Base-by-base conservation (phyloP, 257 asterid species). In the Ajuga chamaepitys region DNA sequence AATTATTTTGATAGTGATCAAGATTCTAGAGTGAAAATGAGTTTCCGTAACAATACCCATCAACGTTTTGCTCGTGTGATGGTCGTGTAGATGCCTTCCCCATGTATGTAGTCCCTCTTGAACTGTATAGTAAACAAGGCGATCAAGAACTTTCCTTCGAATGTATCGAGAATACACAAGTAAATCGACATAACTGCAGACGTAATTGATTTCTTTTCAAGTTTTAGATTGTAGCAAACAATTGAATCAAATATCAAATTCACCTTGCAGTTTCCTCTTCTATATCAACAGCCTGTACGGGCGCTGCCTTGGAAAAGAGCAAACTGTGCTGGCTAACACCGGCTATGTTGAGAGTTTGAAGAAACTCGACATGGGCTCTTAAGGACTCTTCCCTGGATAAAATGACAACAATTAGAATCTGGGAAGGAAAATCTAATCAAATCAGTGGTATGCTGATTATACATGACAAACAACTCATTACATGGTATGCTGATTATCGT, bases 251-350 rank as follows among this genome's bases (percentile, higher is more conserved):
- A 56, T 34, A 62, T 38, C 56, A 62, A 8, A 48, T 62, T 68
- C 63, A 89, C 98, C 85, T 81, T 77, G 32, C 59, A 30, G 48
- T 73, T 67, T 83, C 91, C 66, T 92, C 96, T 64, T 82, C 96
- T n/a, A 74, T 72, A 41, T 64, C 81, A 71, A 75, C 76, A 24
- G 70, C 79, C 17, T 81, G 76, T 30, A 70, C 66, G 41, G 97
- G 91, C 9, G 88, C 94, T 21, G 88, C 75, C 81, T 93, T 93
- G 61, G 98, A 93, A 72, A 89, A 93, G 37, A 93, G 96, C 76
- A 93, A 74, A 68, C 95, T 93, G 38, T 93, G 98, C 62, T 89
- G 89, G 75, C 98, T 93, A 62, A 93, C 86, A 66, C 97, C 98
- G 14, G 96, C 98, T 69, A 93, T 93, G 59, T 85, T 85, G 70